Base-by-base conservation (phyloP, 495 filamentous ascomycete genomes). In the Barbatosphaeria neglecta region DNA sequence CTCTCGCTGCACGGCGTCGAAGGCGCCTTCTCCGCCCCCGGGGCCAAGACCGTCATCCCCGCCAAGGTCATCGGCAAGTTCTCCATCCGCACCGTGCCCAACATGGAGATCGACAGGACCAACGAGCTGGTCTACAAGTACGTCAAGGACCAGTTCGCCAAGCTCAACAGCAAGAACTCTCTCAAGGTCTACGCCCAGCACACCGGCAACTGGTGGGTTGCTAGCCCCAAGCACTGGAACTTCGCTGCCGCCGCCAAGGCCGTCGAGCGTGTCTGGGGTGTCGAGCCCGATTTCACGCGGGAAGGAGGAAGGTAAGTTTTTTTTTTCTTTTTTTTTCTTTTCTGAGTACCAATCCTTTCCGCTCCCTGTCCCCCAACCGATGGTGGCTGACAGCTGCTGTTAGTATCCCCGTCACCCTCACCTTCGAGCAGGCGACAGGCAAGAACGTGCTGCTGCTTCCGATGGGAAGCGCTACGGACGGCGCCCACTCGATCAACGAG, bases 11-110 rank as follows among this genome's bases (percentile, higher is more conserved):
- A 99, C 72, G 92, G 92, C 54, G 61, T 99, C 56, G 92, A 99
- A 66, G 92, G 92, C 22, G 92, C 87, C 51, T 99, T 94, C 72
- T 95, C 87, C 17, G 84, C 82, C 4, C 80, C 87, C 9, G 92
- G 92, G 16, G 93, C 90, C 15, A 99, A 99, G 76, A 99, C 92
- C 0, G 92, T 99, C 57, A 99, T 99, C 48, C 92, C 92, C 0
- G 90, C 92, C 49, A 96, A 94, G 69, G 93, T 97, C 33, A 82
- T 82, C 50, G 92, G 93, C 58, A 99, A 99, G 67, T 99, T 99
- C 71, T 93, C 86, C 20, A 94, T 99, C 63, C 80, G 92, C 43
- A 96, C 90, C 37, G 92, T 99, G 22, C 92, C 92, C 22, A 80
- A 99, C 69, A 99, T 99, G 93, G 83, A 96, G 52, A 87, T 84